Base-by-base conservation (phyloP, 805 yeast genomes). In the Yarrowia sp. region DNA sequence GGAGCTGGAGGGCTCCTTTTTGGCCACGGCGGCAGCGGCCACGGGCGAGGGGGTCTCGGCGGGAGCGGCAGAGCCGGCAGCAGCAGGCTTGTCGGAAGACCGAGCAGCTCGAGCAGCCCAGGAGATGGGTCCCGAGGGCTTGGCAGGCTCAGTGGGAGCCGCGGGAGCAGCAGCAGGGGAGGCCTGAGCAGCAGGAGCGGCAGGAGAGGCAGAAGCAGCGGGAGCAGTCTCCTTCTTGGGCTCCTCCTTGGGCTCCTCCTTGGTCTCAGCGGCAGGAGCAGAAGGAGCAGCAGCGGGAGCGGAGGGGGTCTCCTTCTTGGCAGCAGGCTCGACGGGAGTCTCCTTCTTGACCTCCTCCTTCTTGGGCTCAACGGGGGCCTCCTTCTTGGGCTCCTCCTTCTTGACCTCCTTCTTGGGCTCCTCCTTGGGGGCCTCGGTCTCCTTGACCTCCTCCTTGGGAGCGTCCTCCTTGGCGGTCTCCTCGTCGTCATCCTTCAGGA, bases 401-500 rank as follows among this genome's bases (percentile, higher is more conserved):
- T 35, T 50, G 26, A 5, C 61, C 46, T 55, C 61, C 61, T 55
- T 55, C 50, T 46, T 46, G 14, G n/a, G 9, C 50, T 46, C 50
- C 35, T 48, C 36, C 52, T 48, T 48, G 36, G 26, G 26, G 22
- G 35, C n/a, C 45, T 42, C 64, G 22, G 22, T 50, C 64, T 56
- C 40, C 66, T 59, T 45, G 36, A 16, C 14, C 22, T 32, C 45
- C 38, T 61, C 41, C 45, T 46, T 46, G 38, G 36, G 38, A 26
- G 12, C 48, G 40, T 22, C 66, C 11, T 72, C 76, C 38, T 61
- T 69, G 50, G 50, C 49, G 4, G 69, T 74, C 42, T 52, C 38
- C 53, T 38, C 75, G 50, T 70, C 72, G 38, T 77, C 78, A 52
- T 79, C 79, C 72, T 76, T 75, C 66, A 79, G 68, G 69, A 75